Evolutionary conservation across 116 monocot genomes (phyloP), one percentile per base, ranked within the genome.

Genomic region (Cymodocea nodosa): DNA sequence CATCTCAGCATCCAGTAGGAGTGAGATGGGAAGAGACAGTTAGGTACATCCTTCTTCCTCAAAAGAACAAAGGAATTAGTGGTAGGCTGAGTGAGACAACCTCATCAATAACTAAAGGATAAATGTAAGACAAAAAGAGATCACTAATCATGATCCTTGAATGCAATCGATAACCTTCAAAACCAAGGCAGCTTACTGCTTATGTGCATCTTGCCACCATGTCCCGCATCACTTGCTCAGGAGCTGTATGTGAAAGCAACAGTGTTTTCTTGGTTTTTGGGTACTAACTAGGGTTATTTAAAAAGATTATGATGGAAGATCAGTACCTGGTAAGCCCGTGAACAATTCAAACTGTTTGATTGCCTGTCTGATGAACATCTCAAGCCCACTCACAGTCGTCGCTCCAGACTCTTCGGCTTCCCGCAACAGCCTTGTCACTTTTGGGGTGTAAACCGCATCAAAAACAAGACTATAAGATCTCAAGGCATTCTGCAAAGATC

Each of bases 341-440:
- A 92, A 99, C 37, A 84, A 68, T 65, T 99, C 86, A 54, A 84
- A 92, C 60, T 99, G 99, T 40, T 81, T 83, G 77, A 85, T 84
- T 24, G 89, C 99, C 54, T 92, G 99, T 35, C 92, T 82, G 15
- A 99, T 67, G 71, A 99, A 92, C 99, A 99, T 99, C 82, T 99
- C 99, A 3, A 83, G 34, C 35, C 99, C 99, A 67, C 77, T 81
- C 50, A 99, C 92, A 68, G 76, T 68, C n/a, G 63, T 68, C 3
- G 74, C 78, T 19, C 99, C 99, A 60, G 73, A 80, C 53, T 99
- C 92, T 68, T 72, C 73, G 15, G 99, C 89, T 81, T 92, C 99
- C 39, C 82, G 67, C 66, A 99, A 50, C 51, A 99, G 83, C 72
- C 84, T 85, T 8, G 99, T 99, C 51, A 84, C 74, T 70, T 78